Evolutionary conservation across 352 stramenopile species (phyloP).

Genomic region (Globisporangium recalcitrans): DNA sequence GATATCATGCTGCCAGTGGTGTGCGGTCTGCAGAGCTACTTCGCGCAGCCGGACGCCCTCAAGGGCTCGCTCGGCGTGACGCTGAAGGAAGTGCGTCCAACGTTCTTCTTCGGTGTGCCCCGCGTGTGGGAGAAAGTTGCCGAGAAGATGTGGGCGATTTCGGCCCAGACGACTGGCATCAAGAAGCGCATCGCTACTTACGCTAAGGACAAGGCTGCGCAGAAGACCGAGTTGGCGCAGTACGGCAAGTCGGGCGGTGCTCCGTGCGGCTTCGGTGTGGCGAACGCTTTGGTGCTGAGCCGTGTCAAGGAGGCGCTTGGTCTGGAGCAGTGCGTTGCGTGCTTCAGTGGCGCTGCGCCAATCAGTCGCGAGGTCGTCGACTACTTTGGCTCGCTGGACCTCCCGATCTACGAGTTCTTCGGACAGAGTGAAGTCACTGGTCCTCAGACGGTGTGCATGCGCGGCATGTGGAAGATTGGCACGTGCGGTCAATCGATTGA

Average conservation of each 20-base stretch:
- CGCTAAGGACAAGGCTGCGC: constrained; percentile 85
- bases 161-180: constrained; percentile 80
- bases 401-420: constrained; percentile 93
- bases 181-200: constrained; percentile 90
- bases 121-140: constrained; percentile 92
- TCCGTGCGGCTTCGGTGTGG: constrained; percentile 88
- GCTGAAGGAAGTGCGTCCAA: constrained; percentile 84
- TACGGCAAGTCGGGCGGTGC: constrained; percentile 79
- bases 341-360: constrained; percentile 83
- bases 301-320: constrained; percentile 89
- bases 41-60: constrained; percentile 86
- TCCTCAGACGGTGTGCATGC: constrained; percentile 74
- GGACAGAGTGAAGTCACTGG: constrained; percentile 91
- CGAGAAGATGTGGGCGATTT: constrained; percentile 87
- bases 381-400: constrained; percentile 93
- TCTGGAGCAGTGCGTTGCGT: constrained; percentile 82
- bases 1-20: constrained; percentile 81
- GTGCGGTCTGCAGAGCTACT: constrained; percentile 72
- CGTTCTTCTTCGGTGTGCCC: constrained; percentile 88
- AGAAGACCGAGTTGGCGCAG: constrained; percentile 78
- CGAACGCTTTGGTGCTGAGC: constrained; percentile 80
- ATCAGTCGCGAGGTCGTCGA: constrained; percentile 92
- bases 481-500: constrained; percentile 78
- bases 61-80: constrained; percentile 85
- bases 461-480: constrained; percentile 86